phyloP scores from a whole-genome alignment of 1,284 basidiomycete genomes.

The Phaffia rhodozyma region DNA sequence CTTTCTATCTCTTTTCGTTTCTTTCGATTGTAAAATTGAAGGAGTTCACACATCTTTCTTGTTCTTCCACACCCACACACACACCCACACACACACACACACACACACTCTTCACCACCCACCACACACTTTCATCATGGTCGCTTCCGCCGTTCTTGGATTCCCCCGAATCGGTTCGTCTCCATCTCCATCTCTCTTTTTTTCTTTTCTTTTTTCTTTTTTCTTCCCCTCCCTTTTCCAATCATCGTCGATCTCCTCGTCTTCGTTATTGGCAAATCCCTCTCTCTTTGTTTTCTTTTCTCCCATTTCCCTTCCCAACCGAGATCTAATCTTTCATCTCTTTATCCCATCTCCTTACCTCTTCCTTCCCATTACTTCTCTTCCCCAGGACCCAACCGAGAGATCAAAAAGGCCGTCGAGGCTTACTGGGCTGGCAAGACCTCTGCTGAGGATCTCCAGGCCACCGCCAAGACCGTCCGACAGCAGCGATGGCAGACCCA shows the following conservation, averaged over 20 bases:
- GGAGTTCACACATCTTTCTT: background rate
- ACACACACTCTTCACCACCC: background rate
- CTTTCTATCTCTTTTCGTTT: no score
- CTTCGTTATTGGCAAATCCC: background rate
- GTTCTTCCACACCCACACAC: background rate
- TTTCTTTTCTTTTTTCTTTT: constrained; percentile 2
- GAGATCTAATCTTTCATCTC: background rate
- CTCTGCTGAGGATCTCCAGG: constrained; percentile 76
- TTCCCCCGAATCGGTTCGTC: constrained; percentile 87
- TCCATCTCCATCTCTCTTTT: background rate
- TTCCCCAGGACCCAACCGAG: constrained; percentile 69
- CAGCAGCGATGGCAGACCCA: constrained; percentile 82
- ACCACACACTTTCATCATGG: constrained; percentile 13
- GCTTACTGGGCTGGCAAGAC: constrained; percentile 95
- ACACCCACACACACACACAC: background rate
- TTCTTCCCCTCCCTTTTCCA: constrained; percentile 4
- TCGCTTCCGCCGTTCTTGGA: constrained; percentile 73
- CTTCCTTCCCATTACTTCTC: background rate
- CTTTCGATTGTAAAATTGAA: no score
- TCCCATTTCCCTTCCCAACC: no score
- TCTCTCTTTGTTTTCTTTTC: background rate
- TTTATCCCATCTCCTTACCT: background rate
- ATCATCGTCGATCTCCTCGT: no score
- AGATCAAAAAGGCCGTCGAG: constrained; percentile 98
- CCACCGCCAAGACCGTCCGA: constrained; percentile 77